Base-by-base conservation (phyloP, 2,329 filamentous ascomycete species). In the Pestalotiopsis fici region DNA sequence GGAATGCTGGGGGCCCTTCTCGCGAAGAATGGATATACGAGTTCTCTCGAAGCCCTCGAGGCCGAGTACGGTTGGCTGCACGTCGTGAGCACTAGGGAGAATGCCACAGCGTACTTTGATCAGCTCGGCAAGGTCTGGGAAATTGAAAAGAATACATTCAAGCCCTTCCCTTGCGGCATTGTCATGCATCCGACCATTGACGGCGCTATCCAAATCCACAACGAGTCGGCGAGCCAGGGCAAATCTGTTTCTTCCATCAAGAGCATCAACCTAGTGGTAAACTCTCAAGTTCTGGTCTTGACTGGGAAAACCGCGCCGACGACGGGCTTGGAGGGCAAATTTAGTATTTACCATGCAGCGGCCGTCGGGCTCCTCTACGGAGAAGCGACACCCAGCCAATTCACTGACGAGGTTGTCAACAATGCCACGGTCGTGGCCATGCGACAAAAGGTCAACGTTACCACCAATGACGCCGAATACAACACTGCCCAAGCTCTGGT, bases 151-250 rank as follows among this genome's bases (percentile, higher is more conserved):
- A 88, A 88, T 69, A 81, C 83, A 1, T 88, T 87, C 76, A 88
- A 88, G 72, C 86, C 85, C 0, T 88, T 85, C 68, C 85, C 86
- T 0, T 88, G 86, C 72, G 86, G 85, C 1, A 87, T 88, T 68
- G 84, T 88, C 0, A 84, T 87, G 69, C 86, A 88, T 73, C 85
- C 86, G 1, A 78, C 82, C 3, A 88, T 88, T 66, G 85, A 88
- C 72, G 85, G 76, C 2, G 83, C 82, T 68, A 81, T 83, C 15
- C 82, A 85, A 70, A 70, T 87, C 15, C 80, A 83, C 70, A 71
- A 76, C 25, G 69, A 85, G 62, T 73, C 82, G 54, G 60, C 73
- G 13, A 62, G 70, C 12, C 70, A 78, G 50, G 78, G 76, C 0
- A 70, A 79, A 3, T 62, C 72, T 15, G 55, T 77, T 0, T 59